Percentiles rank a stretch among this genome's conserved stretches.
Conservation (phyloP, 805 yeast genomes). For the Yamadazyma philogaea region DNA sequence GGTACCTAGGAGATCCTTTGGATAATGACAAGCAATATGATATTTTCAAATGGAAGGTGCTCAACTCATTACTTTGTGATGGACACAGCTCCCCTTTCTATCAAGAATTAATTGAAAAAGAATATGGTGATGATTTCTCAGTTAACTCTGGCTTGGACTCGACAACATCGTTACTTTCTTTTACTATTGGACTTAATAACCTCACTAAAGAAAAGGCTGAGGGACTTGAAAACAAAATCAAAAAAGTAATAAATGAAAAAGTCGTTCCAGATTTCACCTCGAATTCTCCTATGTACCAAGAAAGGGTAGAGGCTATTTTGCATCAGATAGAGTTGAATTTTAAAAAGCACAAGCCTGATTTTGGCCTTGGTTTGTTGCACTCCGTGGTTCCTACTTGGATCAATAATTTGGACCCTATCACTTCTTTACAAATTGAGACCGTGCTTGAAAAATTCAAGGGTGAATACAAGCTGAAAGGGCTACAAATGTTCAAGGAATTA, state of each 20-base stretch:
- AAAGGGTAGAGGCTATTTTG: slow-evolving; percentile 74
- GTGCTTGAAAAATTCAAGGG: slow-evolving; percentile 56
- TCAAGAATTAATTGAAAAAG: slow-evolving; percentile 80
- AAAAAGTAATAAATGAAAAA: slow-evolving; percentile 42
- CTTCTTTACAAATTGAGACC: slow-evolving; percentile 61
- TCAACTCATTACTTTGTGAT: slow-evolving; percentile 71
- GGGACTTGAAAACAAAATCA: slow-evolving; percentile 48
- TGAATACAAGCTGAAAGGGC: slow-evolving; percentile 53
- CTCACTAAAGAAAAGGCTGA: slow-evolving; percentile 45
- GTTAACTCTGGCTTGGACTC: slow-evolving; percentile 87
- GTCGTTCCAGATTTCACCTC: slow-evolving; percentile 31
- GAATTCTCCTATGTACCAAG: slow-evolving; percentile 23
- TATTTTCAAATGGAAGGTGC: slow-evolving; percentile 66
- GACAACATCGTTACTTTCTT: slow-evolving; percentile 69
- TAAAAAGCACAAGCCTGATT: slow-evolving; percentile 85
- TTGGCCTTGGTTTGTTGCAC: slow-evolving; percentile 76
- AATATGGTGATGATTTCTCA: slow-evolving; percentile 79
- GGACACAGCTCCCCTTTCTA: slow-evolving; percentile 93
- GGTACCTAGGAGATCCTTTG: slow-evolving; percentile 76
- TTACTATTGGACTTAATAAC: slow-evolving; percentile 86
- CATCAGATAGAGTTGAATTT: slow-evolving; percentile 83
- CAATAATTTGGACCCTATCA: slow-evolving; percentile 74
- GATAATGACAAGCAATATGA: slow-evolving; percentile 53
- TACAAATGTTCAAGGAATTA: slow-evolving; percentile 54
- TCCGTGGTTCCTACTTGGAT: slow-evolving; percentile 83